Evolutionary conservation across 2,329 filamentous ascomycete species (phyloP), one percentile per base, ranked within the genome.

Genomic region (Nemania sp.): DNA sequence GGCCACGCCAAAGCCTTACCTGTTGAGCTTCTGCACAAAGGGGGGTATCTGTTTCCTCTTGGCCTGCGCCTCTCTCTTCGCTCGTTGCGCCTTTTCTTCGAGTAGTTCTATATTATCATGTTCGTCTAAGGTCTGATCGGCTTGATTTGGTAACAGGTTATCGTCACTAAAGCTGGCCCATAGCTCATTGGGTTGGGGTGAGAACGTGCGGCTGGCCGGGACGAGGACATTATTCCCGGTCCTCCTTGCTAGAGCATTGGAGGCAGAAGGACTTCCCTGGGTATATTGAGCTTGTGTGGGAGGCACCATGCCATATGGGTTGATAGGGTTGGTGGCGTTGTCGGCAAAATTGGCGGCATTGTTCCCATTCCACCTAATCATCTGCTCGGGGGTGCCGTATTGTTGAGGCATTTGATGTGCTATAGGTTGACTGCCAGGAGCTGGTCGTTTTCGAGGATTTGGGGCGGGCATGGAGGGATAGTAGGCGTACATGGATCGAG

Each of bases 1-100:
- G n/a, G n/a, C n/a, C n/a, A n/a, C n/a, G n/a, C 3, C 31, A 19
- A 31, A 36, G 24, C 47, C 83, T 75, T 77, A 95, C 93, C 93
- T 97, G 84, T 91, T 96, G 50, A 99, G 75, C 70, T 99, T 99
- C 72, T 97, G 92, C 37, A 99, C 92, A 77, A 99, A 99, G 0
- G 94, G 93, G 1, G 94, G 93, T 9, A 99, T 97, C 67, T 95
- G 90, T 73, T 97, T 97, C 65, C 92, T 81, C 73, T 96, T 97
- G 14, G 87, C 82, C 69, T 92, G 89, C 0, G 92, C 88, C 54
- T 97, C 94, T 68, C 87, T 84, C 76, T 95, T 96, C 7, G 91
- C 91, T 57, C 88, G 77, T 60, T 87, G 80, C 19, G 91, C 92
- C 72, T 86, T 86, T 68, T 88, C 84, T 68, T 96, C 91, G 56